These are phyloP conservation scores for Starmerella stellata DNA, from an alignment of 805 yeast species.

Conservation along the genomic window DNA sequence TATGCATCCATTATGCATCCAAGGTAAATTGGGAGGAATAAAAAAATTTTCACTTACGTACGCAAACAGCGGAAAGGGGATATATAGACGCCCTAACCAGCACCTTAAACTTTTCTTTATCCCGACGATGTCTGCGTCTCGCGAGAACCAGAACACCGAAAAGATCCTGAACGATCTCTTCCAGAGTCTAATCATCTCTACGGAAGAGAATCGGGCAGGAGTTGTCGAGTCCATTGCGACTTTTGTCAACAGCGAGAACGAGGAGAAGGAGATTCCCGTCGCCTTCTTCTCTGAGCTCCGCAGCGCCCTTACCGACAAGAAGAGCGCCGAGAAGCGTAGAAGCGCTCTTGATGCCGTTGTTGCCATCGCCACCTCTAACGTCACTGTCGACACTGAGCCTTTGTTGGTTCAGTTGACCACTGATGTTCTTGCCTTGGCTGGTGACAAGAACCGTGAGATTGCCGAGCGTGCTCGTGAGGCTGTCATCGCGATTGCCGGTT, in stretches of 20 bases:
- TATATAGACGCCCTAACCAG: background rate
- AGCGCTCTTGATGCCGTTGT: constrained; percentile 70
- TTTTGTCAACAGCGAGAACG: constrained; percentile 88
- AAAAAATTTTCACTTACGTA: constrained; percentile 1
- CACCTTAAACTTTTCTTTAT: background rate
- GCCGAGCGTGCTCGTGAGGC: constrained; percentile 61
- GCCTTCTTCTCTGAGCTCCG: constrained; percentile 65
- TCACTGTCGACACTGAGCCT: constrained; percentile 73
- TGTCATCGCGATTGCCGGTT: constrained; percentile 54
- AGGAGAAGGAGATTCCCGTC: constrained; percentile 94
- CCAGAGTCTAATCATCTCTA: constrained; percentile 77
- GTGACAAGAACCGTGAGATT: constrained; percentile 72
- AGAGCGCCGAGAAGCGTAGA: constrained; percentile 41
- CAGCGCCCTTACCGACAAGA: constrained; percentile 64
- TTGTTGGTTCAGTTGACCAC: constrained; percentile 58
- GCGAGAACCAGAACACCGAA: constrained; percentile 23
- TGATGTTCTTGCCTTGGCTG: constrained; percentile 57
- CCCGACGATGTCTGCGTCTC: constrained; percentile 14
- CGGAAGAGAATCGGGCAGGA: constrained; percentile 57
- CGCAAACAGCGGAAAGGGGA: too few species aligned
- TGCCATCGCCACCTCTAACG: constrained; percentile 64
- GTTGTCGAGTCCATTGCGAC: constrained; percentile 82
- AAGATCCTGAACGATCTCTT: constrained; percentile 85
- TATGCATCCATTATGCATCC: too few species aligned
- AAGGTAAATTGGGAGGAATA: background rate